Evolutionary conservation across 2,329 filamentous ascomycete genomes (phyloP).

Genomic region (Aspergillus japonicus): DNA sequence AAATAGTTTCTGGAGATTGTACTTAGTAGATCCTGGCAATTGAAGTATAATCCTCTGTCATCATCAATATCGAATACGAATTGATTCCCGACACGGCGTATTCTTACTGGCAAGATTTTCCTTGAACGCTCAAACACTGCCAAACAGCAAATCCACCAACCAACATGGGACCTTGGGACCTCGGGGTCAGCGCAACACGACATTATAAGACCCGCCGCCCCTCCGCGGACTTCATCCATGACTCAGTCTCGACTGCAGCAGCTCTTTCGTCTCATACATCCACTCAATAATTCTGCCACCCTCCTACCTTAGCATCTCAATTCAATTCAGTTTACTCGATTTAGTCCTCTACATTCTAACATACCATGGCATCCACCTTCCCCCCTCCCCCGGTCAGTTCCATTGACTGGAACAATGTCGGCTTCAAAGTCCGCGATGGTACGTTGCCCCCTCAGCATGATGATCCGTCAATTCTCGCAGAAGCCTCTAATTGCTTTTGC

Average conservation of each 20-base stretch:
- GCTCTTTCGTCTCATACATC: no score
- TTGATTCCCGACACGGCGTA: background rate
- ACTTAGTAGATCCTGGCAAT: background rate
- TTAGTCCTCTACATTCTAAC: background rate
- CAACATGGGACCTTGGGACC: no score
- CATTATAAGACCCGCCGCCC: no score
- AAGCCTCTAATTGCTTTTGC: background rate
- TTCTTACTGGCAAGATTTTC: no score
- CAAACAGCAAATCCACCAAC: no score
- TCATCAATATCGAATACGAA: background rate
- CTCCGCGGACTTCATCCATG: background rate
- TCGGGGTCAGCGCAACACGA: no score
- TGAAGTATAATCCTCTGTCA: background rate
- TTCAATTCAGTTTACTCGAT: no score
- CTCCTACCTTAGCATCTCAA: background rate
- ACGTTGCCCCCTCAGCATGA: constrained; percentile 25
- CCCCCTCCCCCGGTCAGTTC: constrained; percentile 33
- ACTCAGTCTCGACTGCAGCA: no score
- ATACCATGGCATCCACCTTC: constrained; percentile 20
- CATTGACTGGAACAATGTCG: constrained; percentile 83
- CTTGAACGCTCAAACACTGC: no score
- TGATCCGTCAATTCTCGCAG: background rate
- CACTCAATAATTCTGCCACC: no score
- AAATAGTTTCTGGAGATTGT: background rate
- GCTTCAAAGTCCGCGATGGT: constrained; percentile 91